Conservation (phyloP, 2,329 filamentous ascomycete genomes). For the Apiospora arundinis region DNA sequence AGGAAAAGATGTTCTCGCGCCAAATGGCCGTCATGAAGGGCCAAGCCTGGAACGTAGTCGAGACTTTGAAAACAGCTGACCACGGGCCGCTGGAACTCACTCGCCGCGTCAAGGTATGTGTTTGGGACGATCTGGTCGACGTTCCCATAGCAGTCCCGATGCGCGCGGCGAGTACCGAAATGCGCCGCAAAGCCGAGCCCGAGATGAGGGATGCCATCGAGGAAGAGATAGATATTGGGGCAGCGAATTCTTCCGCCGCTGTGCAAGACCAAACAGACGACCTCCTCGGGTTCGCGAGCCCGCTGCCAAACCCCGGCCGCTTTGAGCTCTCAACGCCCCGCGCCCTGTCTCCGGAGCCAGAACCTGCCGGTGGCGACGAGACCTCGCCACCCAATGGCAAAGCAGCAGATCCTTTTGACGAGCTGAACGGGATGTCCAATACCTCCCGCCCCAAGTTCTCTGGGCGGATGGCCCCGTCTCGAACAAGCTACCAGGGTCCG, state of each 20-base stretch:
- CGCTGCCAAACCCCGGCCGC: slow-evolving; percentile 76
- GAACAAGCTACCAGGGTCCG: slow-evolving; percentile 50
- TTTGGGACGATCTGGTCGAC: slow-evolving; percentile 98
- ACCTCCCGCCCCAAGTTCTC: slow-evolving; percentile 25
- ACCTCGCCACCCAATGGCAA: slow-evolving; percentile 26
- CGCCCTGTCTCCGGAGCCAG: slow-evolving; percentile 43
- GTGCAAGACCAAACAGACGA: slow-evolving; percentile 60
- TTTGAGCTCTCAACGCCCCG: slow-evolving; percentile 69
- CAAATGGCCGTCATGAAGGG: slow-evolving; percentile 99
- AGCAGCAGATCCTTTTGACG: slow-evolving; percentile 38
- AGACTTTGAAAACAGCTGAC: slow-evolving; percentile 90
- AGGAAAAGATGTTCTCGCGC: slow-evolving; percentile 98
- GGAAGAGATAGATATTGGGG: slow-evolving; percentile 92
- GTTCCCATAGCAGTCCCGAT: slow-evolving; percentile 94
- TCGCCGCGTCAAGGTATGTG: slow-evolving; percentile 86
- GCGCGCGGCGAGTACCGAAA: slow-evolving; percentile 83
- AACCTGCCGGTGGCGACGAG: not conserved
- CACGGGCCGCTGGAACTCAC: slow-evolving; percentile 95
- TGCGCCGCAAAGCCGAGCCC: slow-evolving; percentile 68
- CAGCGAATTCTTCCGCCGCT: slow-evolving; percentile 61
- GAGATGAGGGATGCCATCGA: slow-evolving; percentile 60
- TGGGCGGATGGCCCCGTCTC: slow-evolving; percentile 20
- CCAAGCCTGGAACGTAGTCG: slow-evolving; percentile 98
- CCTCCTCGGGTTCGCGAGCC: slow-evolving; percentile 70
- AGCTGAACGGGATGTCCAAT: slow-evolving; percentile 21